These are phyloP conservation scores for Arthroderma uncinatum DNA, from an alignment of 2,329 filamentous ascomycete genomes.

Conservation along the genomic window DNA sequence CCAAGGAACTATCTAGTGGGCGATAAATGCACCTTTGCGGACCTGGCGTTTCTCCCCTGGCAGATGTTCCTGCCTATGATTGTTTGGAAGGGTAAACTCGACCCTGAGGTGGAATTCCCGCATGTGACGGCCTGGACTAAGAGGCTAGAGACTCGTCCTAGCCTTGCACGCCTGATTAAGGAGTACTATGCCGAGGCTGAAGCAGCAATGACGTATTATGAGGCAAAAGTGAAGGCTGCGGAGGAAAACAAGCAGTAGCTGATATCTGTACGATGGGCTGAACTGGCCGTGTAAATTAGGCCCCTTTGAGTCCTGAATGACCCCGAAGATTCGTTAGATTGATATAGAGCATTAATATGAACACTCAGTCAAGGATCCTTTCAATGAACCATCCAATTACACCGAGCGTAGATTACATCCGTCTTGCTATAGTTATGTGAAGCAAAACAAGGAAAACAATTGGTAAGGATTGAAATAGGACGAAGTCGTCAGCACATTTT, in stretches of 20 bases:
- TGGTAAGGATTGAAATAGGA: no score
- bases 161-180: constrained; percentile 8
- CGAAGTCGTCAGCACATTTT: no score
- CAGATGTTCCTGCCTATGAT: neutral
- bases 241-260: neutral
- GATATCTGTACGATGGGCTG: neutral
- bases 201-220: neutral
- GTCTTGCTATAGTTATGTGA: no score
- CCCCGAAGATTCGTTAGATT: no score
- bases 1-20: constrained; percentile 32
- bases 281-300: no score
- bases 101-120: constrained; percentile 13
- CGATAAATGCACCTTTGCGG: constrained; percentile 34
- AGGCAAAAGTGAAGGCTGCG: neutral
- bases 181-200: neutral
- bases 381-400: no score
- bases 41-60: constrained; percentile 28
- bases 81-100: neutral
- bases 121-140: constrained; percentile 15
- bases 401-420: no score
- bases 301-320: no score
- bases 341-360: no score
- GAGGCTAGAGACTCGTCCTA: constrained; percentile 11
- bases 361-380: no score
- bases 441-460: no score